Evolutionary conservation across 805 yeast species (phyloP), one percentile per base, ranked within the genome.

Genomic region (Starmerella riodocensis): DNA sequence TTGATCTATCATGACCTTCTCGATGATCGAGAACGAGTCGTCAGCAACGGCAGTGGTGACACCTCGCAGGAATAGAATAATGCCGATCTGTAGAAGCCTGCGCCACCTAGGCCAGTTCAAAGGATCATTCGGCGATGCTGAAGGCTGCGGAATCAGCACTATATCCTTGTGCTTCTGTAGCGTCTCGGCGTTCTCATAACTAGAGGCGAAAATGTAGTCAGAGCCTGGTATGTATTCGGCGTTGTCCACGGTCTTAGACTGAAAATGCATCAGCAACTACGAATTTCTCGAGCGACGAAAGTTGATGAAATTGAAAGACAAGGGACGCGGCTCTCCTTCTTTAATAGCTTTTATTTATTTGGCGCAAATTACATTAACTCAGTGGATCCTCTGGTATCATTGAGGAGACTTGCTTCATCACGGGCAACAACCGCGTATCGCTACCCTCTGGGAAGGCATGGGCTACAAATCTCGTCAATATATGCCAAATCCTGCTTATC

Each of bases 21-120:
- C 78, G 49, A 77, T 83, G 7, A 76, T 66, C 2, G 84, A 67
- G 24, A 80, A 78, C 0, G 85, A 84, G 54, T 73, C 78, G 54
- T 79, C 79, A 3, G 86, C 70, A 12, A 71, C 68, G 11, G 75
- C 69, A 19, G 65, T 53, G 18, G 67, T 63, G 37, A 64, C 56
- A 37, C 73, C 74, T 2, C 65, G 63, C 23, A 65, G 63, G 19
- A 52, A 43, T 32, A 52, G 34, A 16, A 55, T 49, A 30, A 53
- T 28, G 17, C 66, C 59, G 36, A 70, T 56, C 29, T 66, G 64
- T 28, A 68, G 32, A 55, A 60, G 53, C 49, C 73, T 74, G 36
- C 78, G 62, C 32, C 52, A 47, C 21, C 48, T 54, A 0, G 70
- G 39, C 83, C 83, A 77, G 50, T 73, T 75, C 40, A 77, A 58